Evolutionary conservation across 2,329 filamentous ascomycete species (phyloP).

Genomic region (Phaeosphaeria sp.): DNA sequence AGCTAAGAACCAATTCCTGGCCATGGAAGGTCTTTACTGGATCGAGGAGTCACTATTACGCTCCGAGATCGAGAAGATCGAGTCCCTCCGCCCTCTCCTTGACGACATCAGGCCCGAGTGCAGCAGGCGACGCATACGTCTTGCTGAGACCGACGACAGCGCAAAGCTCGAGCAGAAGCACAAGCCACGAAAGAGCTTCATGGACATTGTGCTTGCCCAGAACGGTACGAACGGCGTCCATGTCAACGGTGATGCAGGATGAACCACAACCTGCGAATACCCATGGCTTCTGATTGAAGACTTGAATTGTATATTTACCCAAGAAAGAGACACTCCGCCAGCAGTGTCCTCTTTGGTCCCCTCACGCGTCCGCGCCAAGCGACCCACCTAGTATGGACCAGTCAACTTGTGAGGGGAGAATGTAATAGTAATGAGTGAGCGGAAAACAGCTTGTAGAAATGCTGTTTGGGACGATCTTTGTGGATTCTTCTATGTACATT

Average conservation of each 20-base stretch:
- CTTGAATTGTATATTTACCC: constrained; percentile 13
- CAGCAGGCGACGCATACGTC: constrained; percentile 33
- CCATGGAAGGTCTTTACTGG: constrained; percentile 49
- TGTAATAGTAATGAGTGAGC: background rate
- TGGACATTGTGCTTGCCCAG: constrained; percentile 41
- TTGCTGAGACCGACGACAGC: constrained; percentile 24
- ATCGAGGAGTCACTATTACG: constrained; percentile 38
- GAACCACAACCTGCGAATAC: constrained; percentile 9
- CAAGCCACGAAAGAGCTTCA: constrained; percentile 45
- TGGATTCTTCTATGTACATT: constrained; percentile 7
- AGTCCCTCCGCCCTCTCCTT: constrained; percentile 35
- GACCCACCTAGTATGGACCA: background rate
- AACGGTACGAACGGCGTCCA: constrained; percentile 28
- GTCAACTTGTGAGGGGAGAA: background rate
- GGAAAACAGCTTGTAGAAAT: background rate
- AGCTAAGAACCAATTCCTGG: constrained; percentile 43
- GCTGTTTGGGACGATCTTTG: constrained; percentile 3
- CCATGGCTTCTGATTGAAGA: constrained; percentile 2
- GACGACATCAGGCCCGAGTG: constrained; percentile 36
- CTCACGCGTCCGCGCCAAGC: constrained; percentile 4
- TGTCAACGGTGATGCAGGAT: constrained; percentile 33
- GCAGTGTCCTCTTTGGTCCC: background rate
- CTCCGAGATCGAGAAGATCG: constrained; percentile 38
- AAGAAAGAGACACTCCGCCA: constrained; percentile 6
- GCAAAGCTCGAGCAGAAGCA: constrained; percentile 32